Evolutionary conservation across 495 filamentous ascomycete species (phyloP), one percentile per base, ranked within the genome.

Genomic region (Xylaria bambusicola): DNA sequence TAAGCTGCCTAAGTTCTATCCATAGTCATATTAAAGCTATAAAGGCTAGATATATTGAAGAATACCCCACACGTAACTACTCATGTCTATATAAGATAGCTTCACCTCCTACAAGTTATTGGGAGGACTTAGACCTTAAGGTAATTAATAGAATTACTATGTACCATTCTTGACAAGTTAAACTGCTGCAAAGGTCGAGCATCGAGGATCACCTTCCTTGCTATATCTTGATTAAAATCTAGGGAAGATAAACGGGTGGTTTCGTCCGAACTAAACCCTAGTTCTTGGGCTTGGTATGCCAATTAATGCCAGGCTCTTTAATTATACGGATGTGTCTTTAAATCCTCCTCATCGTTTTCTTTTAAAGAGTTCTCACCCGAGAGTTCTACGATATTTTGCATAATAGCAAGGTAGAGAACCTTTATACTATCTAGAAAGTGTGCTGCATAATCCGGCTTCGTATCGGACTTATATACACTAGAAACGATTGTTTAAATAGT

Each of bases 11-110:
- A 54, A 27, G n/a, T 54, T 27, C 20, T 38, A 36, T 41, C 35
- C 35, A 42, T 54, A 54, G 18, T 54, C 35, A n/a, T 44, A 15
- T 44, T 15, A 44, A 20, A 44, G 40, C 40, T 15, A 44, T 44
- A 36, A 63, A 63, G 4, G 54, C 61, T 21, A 63, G 42, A 45
- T 63, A 44, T 15, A 44, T 6, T n/a, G 40, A 15, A 44, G 40
- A 44, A 44, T 15, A 15, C 61, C 27, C 48, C 48, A 15, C 61
- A 51, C 5, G 47, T 62, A 20, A 52, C 56, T 17, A 62, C 53
- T 13, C 44, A 45, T 13, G 52, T 38, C 33, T 62, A 62, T 26
- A 63, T 49, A 21, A 58, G 24, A 52, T 18, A 13, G 49, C 27
- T 20, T 35, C 49, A 52, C 15, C 49, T 31, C 49, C 20, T 27